A percentile compares a stretch with the other conserved stretches of the same genome.
Evolutionary conservation across 225 moss, liverwort and hornwort species (phyloP).

Genomic region (Climacium dendroides): DNA sequence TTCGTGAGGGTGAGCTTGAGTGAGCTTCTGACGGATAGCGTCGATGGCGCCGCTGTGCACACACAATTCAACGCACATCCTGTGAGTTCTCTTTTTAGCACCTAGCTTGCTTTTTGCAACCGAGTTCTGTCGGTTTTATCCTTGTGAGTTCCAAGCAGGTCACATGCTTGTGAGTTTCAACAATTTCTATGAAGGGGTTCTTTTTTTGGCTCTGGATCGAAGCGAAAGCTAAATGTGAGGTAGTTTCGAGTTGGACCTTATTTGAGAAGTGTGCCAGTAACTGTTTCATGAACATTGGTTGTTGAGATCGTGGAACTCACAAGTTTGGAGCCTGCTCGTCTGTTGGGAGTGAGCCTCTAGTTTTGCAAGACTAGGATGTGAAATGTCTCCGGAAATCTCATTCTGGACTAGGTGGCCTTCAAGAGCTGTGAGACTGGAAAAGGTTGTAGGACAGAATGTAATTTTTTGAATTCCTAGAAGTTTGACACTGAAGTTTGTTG

Average conservation of each 20-base stretch:
- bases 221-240: background rate
- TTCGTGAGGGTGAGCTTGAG: conserved; percentile 12
- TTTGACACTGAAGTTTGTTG: background rate
- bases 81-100: background rate
- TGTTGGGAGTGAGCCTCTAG: background rate
- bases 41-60: background rate
- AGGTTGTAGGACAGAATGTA: too few species aligned
- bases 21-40: conserved; percentile 1
- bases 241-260: background rate
- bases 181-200: background rate
- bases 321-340: background rate
- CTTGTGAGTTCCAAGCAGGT: background rate
- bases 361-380: background rate
- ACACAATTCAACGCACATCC: conserved; percentile 1
- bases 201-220: background rate
- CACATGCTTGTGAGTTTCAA: too few species aligned
- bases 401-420: background rate
- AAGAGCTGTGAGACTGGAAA: background rate
- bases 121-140: background rate
- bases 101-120: background rate
- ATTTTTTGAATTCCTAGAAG: background rate
- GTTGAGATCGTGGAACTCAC: too few species aligned
- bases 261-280: background rate
- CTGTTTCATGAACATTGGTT: background rate
- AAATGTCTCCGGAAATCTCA: background rate